Conservation (phyloP, 805 yeast genomes). For the Nakazawaea sp. region DNA sequence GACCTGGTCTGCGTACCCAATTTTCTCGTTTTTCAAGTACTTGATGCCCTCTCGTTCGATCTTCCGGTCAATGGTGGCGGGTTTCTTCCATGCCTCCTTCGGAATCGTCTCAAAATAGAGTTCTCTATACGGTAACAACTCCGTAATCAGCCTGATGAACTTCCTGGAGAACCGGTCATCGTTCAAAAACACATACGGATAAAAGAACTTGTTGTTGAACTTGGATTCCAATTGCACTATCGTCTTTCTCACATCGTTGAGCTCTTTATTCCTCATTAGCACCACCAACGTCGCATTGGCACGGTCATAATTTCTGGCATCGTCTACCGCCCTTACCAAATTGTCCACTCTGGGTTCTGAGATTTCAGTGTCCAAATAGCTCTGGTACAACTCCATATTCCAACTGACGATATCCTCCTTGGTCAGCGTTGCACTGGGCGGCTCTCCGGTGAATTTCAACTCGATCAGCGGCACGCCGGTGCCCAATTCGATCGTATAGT, state of each 20-base stretch:
- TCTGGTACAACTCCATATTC: constrained; percentile 1
- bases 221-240: constrained; percentile 43
- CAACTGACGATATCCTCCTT: constrained; percentile 2
- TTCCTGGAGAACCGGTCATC: constrained; percentile 77
- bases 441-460: constrained; percentile 36
- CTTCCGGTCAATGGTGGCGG: constrained; percentile 30
- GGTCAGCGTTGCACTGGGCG: neutral
- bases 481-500: constrained; percentile 17
- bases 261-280: constrained; percentile 55
- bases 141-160: constrained; percentile 46
- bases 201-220: constrained; percentile 73
- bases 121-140: constrained; percentile 22
- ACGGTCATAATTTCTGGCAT: constrained; percentile 13
- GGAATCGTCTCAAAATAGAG: constrained; percentile 33
- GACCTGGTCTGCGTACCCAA: constrained; percentile 52
- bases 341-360: constrained; percentile 40
- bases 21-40: constrained; percentile 27
- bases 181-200: constrained; percentile 91
- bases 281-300: constrained; percentile 66
- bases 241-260: constrained; percentile 34
- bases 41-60: constrained; percentile 30
- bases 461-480: constrained; percentile 20
- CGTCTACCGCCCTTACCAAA: constrained; percentile 21
- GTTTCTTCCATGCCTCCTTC: constrained; percentile 38
- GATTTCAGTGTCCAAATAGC: constrained; percentile 18